Conservation (phyloP, 2,329 filamentous ascomycete species). For the Metarhizium guizhouense region DNA sequence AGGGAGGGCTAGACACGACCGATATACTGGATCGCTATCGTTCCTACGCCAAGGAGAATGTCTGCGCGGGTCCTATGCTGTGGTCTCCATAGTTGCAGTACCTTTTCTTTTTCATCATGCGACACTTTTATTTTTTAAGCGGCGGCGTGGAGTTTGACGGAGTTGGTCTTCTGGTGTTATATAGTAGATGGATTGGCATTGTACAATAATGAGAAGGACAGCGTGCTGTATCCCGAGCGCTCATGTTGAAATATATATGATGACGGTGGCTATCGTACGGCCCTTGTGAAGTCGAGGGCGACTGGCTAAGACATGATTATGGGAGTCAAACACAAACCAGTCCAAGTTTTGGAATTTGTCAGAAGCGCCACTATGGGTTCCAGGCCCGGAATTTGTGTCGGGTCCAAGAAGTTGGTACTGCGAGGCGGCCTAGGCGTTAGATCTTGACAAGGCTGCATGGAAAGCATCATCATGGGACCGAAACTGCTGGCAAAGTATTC, state of each 20-base stretch:
- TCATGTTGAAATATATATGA: neutral
- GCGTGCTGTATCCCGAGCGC: neutral
- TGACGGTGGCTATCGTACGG: neutral
- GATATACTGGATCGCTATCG: constrained; percentile 44
- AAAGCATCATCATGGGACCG: no score
- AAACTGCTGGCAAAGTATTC: no score
- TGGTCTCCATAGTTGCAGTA: constrained; percentile 12
- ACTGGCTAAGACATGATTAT: no score
- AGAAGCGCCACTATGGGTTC: no score
- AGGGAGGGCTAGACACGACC: constrained; percentile 31
- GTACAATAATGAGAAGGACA: neutral
- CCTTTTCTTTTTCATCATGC: neutral
- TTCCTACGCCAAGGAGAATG: constrained; percentile 40
- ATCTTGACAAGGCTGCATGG: no score
- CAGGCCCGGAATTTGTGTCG: no score
- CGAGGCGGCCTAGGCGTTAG: no score
- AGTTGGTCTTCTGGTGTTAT: neutral
- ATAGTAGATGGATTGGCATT: neutral
- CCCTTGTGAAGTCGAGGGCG: no score
- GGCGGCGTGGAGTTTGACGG: neutral
- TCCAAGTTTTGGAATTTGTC: no score
- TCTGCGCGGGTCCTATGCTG: constrained; percentile 28
- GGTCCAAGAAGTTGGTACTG: no score
- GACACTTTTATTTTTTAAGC: no score
- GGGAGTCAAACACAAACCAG: no score